These are phyloP conservation scores for Pleomassaria siparia DNA, from an alignment of 2,329 filamentous ascomycete species.

Conservation along the genomic window DNA sequence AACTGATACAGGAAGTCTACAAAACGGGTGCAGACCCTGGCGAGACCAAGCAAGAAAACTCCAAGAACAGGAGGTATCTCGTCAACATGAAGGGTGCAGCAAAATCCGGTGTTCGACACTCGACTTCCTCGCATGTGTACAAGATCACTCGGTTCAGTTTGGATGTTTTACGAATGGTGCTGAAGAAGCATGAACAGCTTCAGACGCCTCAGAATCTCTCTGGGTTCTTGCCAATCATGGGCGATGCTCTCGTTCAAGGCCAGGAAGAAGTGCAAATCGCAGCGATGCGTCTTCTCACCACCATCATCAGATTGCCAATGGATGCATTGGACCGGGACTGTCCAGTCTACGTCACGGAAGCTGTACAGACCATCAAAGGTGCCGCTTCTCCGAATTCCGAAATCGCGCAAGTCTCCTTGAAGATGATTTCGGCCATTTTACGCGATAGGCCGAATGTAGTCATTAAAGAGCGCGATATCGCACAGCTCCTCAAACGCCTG, in stretches of 20 bases:
- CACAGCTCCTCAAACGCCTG: conserved; percentile 77
- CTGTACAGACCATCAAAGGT: conserved; percentile 75
- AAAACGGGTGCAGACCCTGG: conserved; percentile 56
- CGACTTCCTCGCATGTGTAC: conserved; percentile 76
- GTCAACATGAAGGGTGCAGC: conserved; percentile 75
- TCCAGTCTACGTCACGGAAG: conserved; percentile 81
- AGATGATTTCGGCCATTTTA: conserved; percentile 81
- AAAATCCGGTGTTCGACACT: conserved; percentile 70
- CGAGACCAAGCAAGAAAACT: conserved; percentile 29
- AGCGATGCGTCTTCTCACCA: conserved; percentile 79
- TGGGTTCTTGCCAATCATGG: conserved; percentile 85
- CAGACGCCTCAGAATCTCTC: conserved; percentile 76
- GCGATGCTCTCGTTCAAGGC: conserved; percentile 78
- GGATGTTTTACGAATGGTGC: conserved; percentile 80
- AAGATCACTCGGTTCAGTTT: conserved; percentile 88
- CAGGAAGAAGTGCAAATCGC: conserved; percentile 94
- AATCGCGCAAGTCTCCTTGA: conserved; percentile 82
- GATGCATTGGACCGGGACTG: conserved; percentile 67
- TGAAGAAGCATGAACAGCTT: conserved; percentile 82
- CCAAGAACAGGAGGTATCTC: conserved; percentile 69
- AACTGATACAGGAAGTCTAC: conserved; percentile 87
- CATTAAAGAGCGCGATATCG: conserved; percentile 79
- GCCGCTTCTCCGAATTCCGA: conserved; percentile 80
- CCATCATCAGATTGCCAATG: conserved; percentile 82
- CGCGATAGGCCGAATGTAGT: conserved; percentile 75